A percentile compares a stretch with the other conserved stretches of the same genome.
Evolutionary conservation across 2,329 filamentous ascomycete species (phyloP).

Genomic region (Kalaharituber pfeilii): DNA sequence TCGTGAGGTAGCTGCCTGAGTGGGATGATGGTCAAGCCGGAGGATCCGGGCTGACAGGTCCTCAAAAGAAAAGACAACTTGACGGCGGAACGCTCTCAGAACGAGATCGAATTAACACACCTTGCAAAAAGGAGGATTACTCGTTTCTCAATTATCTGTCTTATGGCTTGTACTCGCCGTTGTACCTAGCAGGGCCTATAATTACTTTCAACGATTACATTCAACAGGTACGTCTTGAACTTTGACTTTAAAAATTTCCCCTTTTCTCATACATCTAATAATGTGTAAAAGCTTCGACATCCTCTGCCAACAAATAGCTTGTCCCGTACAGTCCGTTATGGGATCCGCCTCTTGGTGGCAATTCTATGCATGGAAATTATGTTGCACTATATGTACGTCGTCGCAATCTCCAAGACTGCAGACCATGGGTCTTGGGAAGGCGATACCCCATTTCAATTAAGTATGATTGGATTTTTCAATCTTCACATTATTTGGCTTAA

Average conservation of each 20-base stretch:
- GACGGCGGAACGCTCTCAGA: constrained; percentile 78
- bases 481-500: constrained; percentile 97
- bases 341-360: constrained; percentile 58
- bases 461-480: constrained; percentile 86
- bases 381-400: constrained; percentile 81
- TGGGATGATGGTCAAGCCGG: neutral
- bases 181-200: constrained; percentile 86
- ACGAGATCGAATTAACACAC: constrained; percentile 61
- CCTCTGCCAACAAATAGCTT: constrained; percentile 51
- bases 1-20: neutral
- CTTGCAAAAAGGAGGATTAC: constrained; percentile 55
- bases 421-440: constrained; percentile 45
- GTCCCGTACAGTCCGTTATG: constrained; percentile 61
- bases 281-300: constrained; percentile 34
- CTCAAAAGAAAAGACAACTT: constrained; percentile 85
- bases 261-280: neutral
- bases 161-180: constrained; percentile 76
- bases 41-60: neutral
- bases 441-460: constrained; percentile 75
- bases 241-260: neutral
- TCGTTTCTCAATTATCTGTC: constrained; percentile 74
- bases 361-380: constrained; percentile 81
- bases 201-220: constrained; percentile 98
- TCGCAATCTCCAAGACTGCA: constrained; percentile 73
- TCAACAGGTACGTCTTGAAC: constrained; percentile 57